These are phyloP conservation scores for Byssoonygena ceratinophila DNA, from an alignment of 2,329 filamentous ascomycete species.

Conservation along the genomic window DNA sequence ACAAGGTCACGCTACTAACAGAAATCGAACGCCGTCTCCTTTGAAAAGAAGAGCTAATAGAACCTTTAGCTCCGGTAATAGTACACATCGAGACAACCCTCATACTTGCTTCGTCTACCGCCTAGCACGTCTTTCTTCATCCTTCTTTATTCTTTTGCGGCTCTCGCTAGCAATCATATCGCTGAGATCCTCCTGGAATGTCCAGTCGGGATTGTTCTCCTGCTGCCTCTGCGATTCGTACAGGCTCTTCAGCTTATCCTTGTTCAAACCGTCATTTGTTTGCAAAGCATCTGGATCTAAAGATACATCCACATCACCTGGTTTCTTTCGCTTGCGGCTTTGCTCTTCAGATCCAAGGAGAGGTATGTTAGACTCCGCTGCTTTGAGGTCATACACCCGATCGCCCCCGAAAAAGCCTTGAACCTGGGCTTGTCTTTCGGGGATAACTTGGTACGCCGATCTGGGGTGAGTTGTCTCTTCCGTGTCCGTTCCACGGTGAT, in stretches of 20 bases:
- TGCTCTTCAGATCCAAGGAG: constrained; percentile 74
- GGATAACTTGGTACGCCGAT: constrained; percentile 78
- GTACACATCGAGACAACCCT: background rate
- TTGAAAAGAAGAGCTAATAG: no score
- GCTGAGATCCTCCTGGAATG: constrained; percentile 78
- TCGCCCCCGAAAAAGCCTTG: constrained; percentile 96
- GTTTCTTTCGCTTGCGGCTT: constrained; percentile 79
- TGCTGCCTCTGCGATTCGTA: constrained; percentile 63
- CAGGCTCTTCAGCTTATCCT: constrained; percentile 67
- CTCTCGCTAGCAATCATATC: constrained; percentile 95
- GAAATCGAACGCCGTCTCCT: constrained; percentile 4
- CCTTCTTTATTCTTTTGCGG: constrained; percentile 78
- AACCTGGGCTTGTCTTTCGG: constrained; percentile 72
- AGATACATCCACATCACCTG: constrained; percentile 85
- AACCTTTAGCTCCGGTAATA: background rate
- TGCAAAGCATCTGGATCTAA: constrained; percentile 75
- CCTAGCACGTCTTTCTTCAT: constrained; percentile 65
- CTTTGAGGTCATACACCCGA: constrained; percentile 77
- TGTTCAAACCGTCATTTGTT: constrained; percentile 64
- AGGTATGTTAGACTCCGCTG: constrained; percentile 49
- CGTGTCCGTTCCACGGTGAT: constrained; percentile 72
- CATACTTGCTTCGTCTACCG: constrained; percentile 19
- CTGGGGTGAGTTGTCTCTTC: constrained; percentile 66
- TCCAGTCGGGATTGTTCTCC: constrained; percentile 59
- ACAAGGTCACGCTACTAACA: constrained; percentile 5